Evolutionary conservation across 2,329 filamentous ascomycete species (phyloP), one percentile per base, ranked within the genome.

Genomic region (Phyllosticta ampelicida): DNA sequence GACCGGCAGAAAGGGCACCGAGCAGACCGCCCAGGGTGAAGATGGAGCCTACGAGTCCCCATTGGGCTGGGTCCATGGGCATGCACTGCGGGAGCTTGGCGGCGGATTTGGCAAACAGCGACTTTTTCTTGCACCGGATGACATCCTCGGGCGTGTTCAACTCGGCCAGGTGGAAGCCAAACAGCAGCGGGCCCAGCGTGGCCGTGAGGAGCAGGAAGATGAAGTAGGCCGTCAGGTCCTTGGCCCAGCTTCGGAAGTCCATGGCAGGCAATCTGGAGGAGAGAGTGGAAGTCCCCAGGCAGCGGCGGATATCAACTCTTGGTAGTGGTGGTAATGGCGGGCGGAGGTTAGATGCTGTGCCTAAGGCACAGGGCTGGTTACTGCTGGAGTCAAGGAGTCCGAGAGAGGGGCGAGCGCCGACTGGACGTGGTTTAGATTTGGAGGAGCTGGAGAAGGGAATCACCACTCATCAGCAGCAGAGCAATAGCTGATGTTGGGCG

Each of bases 111-210:
- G 71, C 67, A 9, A 67, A 69, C 62, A 81, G 77, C 48, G 76
- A 75, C 63, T 81, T 79, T 63, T 83, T 84, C 64, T 83, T 84
- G 76, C 94, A 97, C 59, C 89, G 95, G 66, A 99, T 87, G 67
- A 95, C 89, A 77, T 91, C 86, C 79, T 96, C 86, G 9, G 94
- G 94, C 9, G 92, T 90, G 71, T 99, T 99, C 62, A 99, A 82
- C 72, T 97, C 94, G 65, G 90, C 89, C 70, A 97, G 74, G 73
- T 97, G 92, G 73, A 89, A 96, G 62, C 94, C 94, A 70, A 96
- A 99, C 67, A 96, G 90, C 51, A 97, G 80, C 1, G 94, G 90
- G 0, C 92, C 94, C 18, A 96, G 75, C 0, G 90, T 95, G 50
- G 88, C 83, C 60, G 91, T 78, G 61, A 84, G 74, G 58, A 97